Base-by-base conservation (phyloP, 257 asterid species). In the Scutellaria baicalensis region DNA sequence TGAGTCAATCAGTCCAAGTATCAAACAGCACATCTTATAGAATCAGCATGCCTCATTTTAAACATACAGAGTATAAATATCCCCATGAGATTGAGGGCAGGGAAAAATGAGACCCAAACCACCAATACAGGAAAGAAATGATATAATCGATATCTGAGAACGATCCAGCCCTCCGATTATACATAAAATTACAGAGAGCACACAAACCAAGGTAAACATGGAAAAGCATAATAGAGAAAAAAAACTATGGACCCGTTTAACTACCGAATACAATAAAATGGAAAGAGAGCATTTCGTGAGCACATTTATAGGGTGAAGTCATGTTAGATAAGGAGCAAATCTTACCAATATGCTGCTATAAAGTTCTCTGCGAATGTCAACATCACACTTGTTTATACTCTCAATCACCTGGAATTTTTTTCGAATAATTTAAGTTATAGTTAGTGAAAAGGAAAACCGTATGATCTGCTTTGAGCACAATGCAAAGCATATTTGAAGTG, bases 321-420 rank as follows among this genome's bases (percentile, higher is more conserved):
- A 56, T 47, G 55, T 23, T 5, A 44, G 47, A 64, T 3, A 69
- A 57, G 48, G 48, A 50, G 51, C 49, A 50, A 77, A 70, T 74
- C 78, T 76, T 88, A 94, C 99, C 95, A 94, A 58, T 74, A 94
- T 85, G 86, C 97, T 87, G 83, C 96, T 91, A 77, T 60, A 94
- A 60, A 94, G 91, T 79, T 94, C 99, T 86, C 99, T 85, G 69
- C 97, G 85, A 64, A 94, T 91, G 83, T 94, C 99, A 75, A 86
- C 99, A 70, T 94, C 99, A 62, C 97, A 91, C 85, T 83, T 94
- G 90, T 84, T 94, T 78, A 94, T 94, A 88, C 96, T 89, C 69
- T 91, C 96, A 38, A 94, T 84, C 67, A 94, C 99, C 99, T 94
- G 96, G 71, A 76, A 52, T 56, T 43, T 44, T 71, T 57, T 42